Conservation (phyloP, 306 rosid species). For the Dalbergia oliveri region DNA sequence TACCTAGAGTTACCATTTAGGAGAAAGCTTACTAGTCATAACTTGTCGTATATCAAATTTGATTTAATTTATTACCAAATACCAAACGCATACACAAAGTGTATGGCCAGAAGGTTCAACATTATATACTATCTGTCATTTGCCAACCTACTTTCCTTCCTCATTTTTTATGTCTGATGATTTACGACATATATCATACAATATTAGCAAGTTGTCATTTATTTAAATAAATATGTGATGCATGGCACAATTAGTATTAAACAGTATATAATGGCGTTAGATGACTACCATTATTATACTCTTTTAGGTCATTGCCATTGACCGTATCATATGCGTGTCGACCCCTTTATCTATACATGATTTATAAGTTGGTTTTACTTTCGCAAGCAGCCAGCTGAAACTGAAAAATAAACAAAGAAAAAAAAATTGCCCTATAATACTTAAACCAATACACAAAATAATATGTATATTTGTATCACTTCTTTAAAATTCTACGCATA, state of each 20-base stretch:
- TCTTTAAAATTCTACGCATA: too few species aligned
- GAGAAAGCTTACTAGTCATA: too few species aligned
- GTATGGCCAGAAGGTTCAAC: slow-evolving; percentile 1
- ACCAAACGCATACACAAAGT: background rate
- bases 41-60: too few species aligned
- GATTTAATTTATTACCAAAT: too few species aligned
- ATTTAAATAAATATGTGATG: slow-evolving; percentile 34
- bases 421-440: too few species aligned
- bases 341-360: background rate
- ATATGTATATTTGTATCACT: too few species aligned
- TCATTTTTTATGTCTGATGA: slow-evolving; percentile 40
- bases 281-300: slow-evolving; percentile 35
- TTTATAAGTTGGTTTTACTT: background rate
- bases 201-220: slow-evolving; percentile 38
- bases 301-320: slow-evolving; percentile 43
- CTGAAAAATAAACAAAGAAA: too few species aligned
- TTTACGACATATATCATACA: slow-evolving; percentile 19
- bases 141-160: slow-evolving; percentile 22
- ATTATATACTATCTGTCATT: slow-evolving; percentile 26
- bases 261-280: background rate
- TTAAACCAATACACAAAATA: too few species aligned
- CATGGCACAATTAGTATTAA: slow-evolving; percentile 23
- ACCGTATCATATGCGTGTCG: slow-evolving; percentile 20
- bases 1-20: background rate
- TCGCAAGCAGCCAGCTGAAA: background rate